These are phyloP conservation scores for Pichia norvegensis DNA, from an alignment of 1,139 yeast species.

Conservation along the genomic window DNA sequence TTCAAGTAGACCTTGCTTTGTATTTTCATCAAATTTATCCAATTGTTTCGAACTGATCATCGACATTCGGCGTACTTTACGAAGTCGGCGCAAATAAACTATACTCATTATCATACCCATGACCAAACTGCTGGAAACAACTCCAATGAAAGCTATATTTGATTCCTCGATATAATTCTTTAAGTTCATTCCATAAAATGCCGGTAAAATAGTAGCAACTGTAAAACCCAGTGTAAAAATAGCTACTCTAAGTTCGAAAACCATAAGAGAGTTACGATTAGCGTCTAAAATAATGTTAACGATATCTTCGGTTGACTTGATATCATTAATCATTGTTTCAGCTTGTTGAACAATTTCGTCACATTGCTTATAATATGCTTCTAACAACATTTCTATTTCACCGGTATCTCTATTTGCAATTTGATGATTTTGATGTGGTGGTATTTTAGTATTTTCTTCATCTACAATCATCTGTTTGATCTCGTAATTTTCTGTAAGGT, in stretches of 20 bases:
- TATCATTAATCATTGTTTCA: conserved; percentile 74
- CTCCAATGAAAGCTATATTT: conserved; percentile 52
- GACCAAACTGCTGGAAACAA: conserved; percentile 43
- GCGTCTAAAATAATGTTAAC: conserved; percentile 93
- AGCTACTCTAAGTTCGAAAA: conserved; percentile 75
- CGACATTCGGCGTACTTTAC: conserved; percentile 43
- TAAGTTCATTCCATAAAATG: conserved; percentile 92
- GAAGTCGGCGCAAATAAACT: conserved; percentile 38
- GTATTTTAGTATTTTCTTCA: conserved; percentile 5
- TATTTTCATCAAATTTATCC: conserved; percentile 19
- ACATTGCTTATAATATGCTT: conserved; percentile 88
- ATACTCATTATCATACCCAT: conserved; percentile 39
- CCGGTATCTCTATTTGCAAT: conserved; percentile 35
- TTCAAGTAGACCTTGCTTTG: conserved; percentile 12
- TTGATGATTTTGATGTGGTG: neutral
- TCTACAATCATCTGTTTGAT: conserved; percentile 6
- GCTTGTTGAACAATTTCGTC: conserved; percentile 96
- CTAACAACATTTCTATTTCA: conserved; percentile 84
- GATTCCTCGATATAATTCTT: conserved; percentile 84
- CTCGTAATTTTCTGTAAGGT: conserved; percentile 45
- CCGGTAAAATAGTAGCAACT: conserved; percentile 69
- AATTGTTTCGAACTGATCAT: conserved; percentile 30
- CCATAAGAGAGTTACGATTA: conserved; percentile 87
- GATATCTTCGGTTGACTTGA: conserved; percentile 90
- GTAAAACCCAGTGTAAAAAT: conserved; percentile 81